These are phyloP conservation scores for Aaosphaeria arxii DNA, from an alignment of 2,329 filamentous ascomycete species.

Conservation along the genomic window DNA sequence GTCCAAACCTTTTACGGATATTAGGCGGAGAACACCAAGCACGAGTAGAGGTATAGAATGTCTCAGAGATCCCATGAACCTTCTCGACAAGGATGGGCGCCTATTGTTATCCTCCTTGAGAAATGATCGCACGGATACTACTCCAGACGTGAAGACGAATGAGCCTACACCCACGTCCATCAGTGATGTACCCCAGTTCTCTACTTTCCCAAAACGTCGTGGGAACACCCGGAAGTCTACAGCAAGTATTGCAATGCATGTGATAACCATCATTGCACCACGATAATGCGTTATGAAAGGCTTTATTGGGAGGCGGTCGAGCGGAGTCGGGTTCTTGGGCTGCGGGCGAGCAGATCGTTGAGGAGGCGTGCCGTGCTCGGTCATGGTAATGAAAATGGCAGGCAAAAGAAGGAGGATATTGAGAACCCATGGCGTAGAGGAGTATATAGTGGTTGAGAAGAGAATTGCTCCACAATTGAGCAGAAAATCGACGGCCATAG, in stretches of 20 bases:
- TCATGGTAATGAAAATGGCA: slow-evolving; percentile 60
- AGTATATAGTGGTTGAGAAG: slow-evolving; percentile 83
- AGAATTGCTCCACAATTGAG: slow-evolving; percentile 81
- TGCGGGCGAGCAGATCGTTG: slow-evolving; percentile 16
- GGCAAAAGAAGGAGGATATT: slow-evolving; percentile 72
- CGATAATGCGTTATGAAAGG: slow-evolving; percentile 92
- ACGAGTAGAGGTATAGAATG: slow-evolving; percentile 81
- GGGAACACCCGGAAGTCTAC: slow-evolving; percentile 95
- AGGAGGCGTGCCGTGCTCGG: slow-evolving; percentile 18
- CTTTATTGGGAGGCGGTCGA: slow-evolving; percentile 69
- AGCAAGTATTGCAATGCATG: slow-evolving; percentile 88
- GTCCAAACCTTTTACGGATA: slow-evolving; percentile 89
- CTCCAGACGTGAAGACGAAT: slow-evolving; percentile 90
- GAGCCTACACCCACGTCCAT: slow-evolving; percentile 98
- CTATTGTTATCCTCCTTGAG: slow-evolving; percentile 64
- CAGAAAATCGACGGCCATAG: slow-evolving; percentile 76
- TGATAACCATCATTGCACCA: slow-evolving; percentile 86
- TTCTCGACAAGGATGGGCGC: slow-evolving; percentile 49
- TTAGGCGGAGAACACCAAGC: slow-evolving; percentile 75
- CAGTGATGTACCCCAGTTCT: slow-evolving; percentile 98
- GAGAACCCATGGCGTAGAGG: slow-evolving; percentile 69
- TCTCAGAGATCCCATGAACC: slow-evolving; percentile 66
- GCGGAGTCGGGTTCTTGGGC: slow-evolving; percentile 17
- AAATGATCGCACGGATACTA: slow-evolving; percentile 82
- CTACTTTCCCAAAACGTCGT: slow-evolving; percentile 91